Evolutionary conservation across 75 land plant genomes (phyloP).

Genomic region (Selaginella moellendorffii): DNA sequence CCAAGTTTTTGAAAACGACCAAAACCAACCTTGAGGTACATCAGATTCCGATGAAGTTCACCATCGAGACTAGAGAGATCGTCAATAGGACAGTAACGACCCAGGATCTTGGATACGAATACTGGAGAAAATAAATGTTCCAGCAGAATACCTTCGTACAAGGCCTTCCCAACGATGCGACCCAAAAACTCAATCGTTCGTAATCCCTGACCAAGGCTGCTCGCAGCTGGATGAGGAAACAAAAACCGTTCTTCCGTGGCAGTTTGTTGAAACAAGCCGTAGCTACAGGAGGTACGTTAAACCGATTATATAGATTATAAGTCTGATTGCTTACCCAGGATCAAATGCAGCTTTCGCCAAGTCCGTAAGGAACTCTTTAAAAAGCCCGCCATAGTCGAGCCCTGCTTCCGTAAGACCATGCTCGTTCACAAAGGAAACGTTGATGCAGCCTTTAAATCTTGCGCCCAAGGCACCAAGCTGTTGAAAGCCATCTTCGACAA

Average conservation of each 20-base stretch:
- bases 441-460: conserved; percentile 48
- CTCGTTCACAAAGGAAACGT: conserved; percentile 91
- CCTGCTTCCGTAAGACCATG: conserved; percentile 94
- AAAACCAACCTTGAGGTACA: conserved; percentile 67
- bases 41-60: conserved; percentile 77
- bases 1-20: background rate
- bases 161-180: conserved; percentile 78
- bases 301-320: background rate
- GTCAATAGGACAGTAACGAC: conserved; percentile 83
- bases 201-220: conserved; percentile 45
- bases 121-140: conserved; percentile 79
- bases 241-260: conserved; percentile 64
- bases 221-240: conserved; percentile 67
- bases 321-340: conserved; percentile 41
- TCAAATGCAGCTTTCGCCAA: conserved; percentile 69
- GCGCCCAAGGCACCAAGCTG: conserved; percentile 65
- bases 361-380: conserved; percentile 91
- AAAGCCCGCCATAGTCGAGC: conserved; percentile 84
- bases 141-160: conserved; percentile 90
- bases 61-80: conserved; percentile 80
- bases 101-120: conserved; percentile 81
- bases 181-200: conserved; percentile 84
- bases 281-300: conserved; percentile 23
- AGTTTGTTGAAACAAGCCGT: conserved; percentile 69
- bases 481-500: conserved; percentile 82